Evolutionary conservation across 345 rosid species (phyloP).

Genomic region (Arabidopsis arenosa): DNA sequence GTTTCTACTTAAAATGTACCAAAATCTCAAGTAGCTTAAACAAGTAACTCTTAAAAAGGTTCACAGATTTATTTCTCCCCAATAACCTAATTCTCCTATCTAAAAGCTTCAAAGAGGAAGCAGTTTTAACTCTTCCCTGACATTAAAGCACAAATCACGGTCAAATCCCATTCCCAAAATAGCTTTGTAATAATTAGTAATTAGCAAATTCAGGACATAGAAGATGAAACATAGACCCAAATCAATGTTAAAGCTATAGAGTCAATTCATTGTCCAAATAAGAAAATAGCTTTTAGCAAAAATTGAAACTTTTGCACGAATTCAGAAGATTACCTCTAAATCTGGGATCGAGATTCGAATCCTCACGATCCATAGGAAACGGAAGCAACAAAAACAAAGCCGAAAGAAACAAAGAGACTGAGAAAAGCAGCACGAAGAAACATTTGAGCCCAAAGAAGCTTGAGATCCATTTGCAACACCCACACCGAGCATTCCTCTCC

Average conservation of each 20-base stretch:
- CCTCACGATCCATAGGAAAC: constrained; percentile 57
- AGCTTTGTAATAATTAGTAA: constrained; percentile 8
- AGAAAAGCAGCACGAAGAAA: constrained; percentile 57
- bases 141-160: background rate
- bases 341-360: constrained; percentile 75
- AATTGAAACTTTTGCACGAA: constrained; percentile 4
- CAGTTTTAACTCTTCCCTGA: constrained; percentile 27
- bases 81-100: background rate
- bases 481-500: constrained; percentile 49
- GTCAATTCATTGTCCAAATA: constrained; percentile 1
- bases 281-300: background rate
- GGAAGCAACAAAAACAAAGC: constrained; percentile 89
- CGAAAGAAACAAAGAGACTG: constrained; percentile 69
- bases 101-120: constrained; percentile 18
- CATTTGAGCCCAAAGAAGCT: constrained; percentile 61
- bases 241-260: background rate
- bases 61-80: background rate
- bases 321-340: constrained; percentile 57
- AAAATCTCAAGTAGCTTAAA: constrained; percentile 13
- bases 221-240: constrained; percentile 11
- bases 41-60: background rate
- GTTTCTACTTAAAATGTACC: constrained; percentile 6
- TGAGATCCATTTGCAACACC: constrained; percentile 45
- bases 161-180: constrained; percentile 34
- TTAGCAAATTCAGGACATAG: constrained; percentile 13